Evolutionary conservation across 257 asterid genomes (phyloP), one percentile per base, ranked within the genome.

Genomic region (Rhazya stricta): DNA sequence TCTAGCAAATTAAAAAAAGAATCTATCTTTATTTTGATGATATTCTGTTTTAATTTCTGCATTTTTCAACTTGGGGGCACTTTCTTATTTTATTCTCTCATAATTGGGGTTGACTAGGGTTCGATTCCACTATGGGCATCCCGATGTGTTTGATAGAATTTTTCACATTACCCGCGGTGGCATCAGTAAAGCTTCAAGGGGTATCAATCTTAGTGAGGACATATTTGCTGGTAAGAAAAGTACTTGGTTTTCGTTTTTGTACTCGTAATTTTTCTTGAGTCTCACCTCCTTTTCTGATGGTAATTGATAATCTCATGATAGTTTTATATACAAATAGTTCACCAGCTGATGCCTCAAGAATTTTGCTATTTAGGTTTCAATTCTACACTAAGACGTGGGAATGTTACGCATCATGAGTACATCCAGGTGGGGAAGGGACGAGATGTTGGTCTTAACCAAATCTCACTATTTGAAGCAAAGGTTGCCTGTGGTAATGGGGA

Each of bases 81-180:
- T 34, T 41, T 39, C 80, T 76, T 36, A 37, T 48, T 51, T 25
- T 11, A 60, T 61, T 32, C 46, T 65, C 42, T 65, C 29, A 45
- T 53, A 42, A 51, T n/a, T 75, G 74, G 79, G 67, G 36, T 76
- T 74, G 25, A 37, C 19, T 79, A 94, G 99, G 94, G 98, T 94
- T 70, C 92, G 98, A 58, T 95, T 95, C 91, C 97, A 90, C 77
- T 94, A 94, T 68, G 98, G 98, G 29, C 98, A 94, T 85, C 98
- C 98, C 18, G 98, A 94, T 39, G 97, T 94, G 71, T 94, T 94
- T 61, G 98, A 94, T 72, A 88, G 97, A 79, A 90, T 94, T 61
- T 94, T 94, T 80, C 98, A 94, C 88, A 87, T 94, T 72, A 94
- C 98, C 61, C 97, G 97, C 27, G 98, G 98, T 73, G 98, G 98